Evolutionary conservation across 257 asterid species (phyloP).

Genomic region (Sherardia arvensis): DNA sequence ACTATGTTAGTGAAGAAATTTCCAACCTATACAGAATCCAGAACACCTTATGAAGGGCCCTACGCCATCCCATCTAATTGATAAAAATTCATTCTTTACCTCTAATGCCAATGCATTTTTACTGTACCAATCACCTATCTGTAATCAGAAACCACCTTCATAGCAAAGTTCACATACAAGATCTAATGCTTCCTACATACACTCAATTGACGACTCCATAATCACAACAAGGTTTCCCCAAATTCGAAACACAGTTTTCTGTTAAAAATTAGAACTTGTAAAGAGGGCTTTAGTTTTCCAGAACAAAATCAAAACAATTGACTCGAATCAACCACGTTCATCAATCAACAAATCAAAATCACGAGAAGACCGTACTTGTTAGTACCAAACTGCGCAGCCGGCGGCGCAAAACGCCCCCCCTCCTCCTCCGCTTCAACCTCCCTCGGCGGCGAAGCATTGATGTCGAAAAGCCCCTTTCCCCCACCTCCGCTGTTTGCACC

Average conservation of each 20-base stretch:
- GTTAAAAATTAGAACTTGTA: not conserved
- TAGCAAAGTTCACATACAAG: not conserved
- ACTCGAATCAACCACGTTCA: too few species aligned
- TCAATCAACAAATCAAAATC: too few species aligned
- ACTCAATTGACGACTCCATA: too few species aligned
- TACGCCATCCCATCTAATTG: not conserved
- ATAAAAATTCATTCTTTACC: not conserved
- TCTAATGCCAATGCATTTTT: not conserved
- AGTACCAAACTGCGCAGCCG: constrained; percentile 10
- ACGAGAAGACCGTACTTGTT: constrained; percentile 66
- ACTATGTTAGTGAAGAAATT: not conserved
- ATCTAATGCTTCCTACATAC: not conserved
- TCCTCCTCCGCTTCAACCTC: constrained; percentile 44
- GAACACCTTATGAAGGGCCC: not conserved
- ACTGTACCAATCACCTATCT: not conserved
- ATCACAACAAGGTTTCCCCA: not conserved
- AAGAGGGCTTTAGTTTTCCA: not conserved
- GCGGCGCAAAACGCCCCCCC: constrained; percentile 20
- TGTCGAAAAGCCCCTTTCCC: constrained; percentile 46
- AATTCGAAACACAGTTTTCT: not conserved
- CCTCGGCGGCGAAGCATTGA: constrained; percentile 54
- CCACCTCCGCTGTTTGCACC: constrained; percentile 24
- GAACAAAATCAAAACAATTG: too few species aligned
- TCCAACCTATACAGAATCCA: not conserved
- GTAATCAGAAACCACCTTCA: not conserved